These are phyloP conservation scores for Biancaea sappan DNA, from an alignment of 306 rosid species.

Conservation along the genomic window DNA sequence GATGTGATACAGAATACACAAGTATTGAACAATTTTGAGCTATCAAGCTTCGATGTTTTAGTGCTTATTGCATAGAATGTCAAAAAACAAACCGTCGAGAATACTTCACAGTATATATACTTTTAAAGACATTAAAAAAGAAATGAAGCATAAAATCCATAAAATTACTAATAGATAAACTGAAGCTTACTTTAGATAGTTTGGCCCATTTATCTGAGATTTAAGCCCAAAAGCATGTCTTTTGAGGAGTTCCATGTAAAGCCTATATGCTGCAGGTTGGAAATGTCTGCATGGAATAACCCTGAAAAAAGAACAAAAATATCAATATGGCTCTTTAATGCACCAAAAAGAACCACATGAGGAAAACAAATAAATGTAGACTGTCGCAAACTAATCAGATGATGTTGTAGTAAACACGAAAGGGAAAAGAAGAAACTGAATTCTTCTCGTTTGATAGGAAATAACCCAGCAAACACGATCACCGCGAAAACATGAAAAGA, in stretches of 20 bases:
- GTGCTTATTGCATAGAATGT: not conserved
- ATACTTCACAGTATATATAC: not conserved
- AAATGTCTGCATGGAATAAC: constrained; percentile 76
- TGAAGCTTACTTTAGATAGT: constrained; percentile 63
- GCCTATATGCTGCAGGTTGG: constrained; percentile 84
- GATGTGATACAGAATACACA: constrained; percentile 7
- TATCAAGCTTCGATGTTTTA: not conserved
- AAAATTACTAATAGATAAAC: not conserved
- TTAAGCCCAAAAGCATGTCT: constrained; percentile 77
- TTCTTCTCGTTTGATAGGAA: not conserved
- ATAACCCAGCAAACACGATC: not conserved
- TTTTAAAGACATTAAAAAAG: constrained; percentile 2
- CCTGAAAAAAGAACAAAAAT: constrained; percentile 47
- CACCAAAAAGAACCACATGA: constrained; percentile 16
- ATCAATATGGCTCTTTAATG: constrained; percentile 8
- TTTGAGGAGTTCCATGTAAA: constrained; percentile 80
- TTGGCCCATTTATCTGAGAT: constrained; percentile 64
- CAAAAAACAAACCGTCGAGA: constrained; percentile 13
- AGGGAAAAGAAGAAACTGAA: not conserved
- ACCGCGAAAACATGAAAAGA: not conserved
- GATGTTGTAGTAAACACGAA: not conserved
- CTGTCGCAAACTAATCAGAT: not conserved
- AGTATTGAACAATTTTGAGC: constrained; percentile 12
- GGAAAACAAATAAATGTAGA: not conserved
- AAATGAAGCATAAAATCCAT: constrained; percentile 14